phyloP scores from a whole-genome alignment of 2,329 filamentous ascomycete genomes.

The Lizonia empirigonia region DNA sequence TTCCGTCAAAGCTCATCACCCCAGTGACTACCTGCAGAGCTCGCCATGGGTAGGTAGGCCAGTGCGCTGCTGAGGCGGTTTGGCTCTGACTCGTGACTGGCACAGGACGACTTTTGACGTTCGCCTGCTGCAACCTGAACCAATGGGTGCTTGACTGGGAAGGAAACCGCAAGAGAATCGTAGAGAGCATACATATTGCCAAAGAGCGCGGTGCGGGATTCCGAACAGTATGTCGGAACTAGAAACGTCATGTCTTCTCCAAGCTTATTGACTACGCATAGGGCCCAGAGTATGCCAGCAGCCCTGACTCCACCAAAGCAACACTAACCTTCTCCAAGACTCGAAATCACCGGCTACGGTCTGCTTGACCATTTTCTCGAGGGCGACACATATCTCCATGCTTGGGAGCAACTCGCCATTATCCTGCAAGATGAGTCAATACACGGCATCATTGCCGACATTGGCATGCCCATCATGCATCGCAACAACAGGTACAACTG shows the following conservation, averaged over 20 bases:
- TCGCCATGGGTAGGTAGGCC: constrained; percentile 8
- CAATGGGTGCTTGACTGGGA: constrained; percentile 46
- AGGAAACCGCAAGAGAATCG: constrained; percentile 67
- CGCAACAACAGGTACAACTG: constrained; percentile 67
- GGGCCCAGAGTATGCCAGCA: constrained; percentile 11
- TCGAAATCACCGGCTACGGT: constrained; percentile 50
- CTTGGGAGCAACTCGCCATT: constrained; percentile 63
- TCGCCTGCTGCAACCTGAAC: constrained; percentile 41
- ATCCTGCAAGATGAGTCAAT: constrained; percentile 66
- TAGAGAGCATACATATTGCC: constrained; percentile 65
- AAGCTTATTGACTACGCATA: not conserved
- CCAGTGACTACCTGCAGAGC: not conserved
- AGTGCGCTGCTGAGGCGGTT: not conserved
- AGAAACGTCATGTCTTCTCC: not conserved
- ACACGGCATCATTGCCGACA: constrained; percentile 60
- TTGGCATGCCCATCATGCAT: constrained; percentile 58
- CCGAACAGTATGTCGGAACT: constrained; percentile 51
- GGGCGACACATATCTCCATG: constrained; percentile 33
- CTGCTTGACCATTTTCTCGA: constrained; percentile 64
- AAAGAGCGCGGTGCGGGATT: constrained; percentile 49
- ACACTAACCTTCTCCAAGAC: constrained; percentile 15
- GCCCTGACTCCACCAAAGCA: not conserved
- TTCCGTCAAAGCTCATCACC: not conserved
- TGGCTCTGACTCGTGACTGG: not conserved
- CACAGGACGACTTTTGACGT: constrained; percentile 30